Percentiles rank a stretch among this genome's conserved stretches.
phyloP scores from a whole-genome alignment of 768 basidiomycete genomes.

The Scleroderma bovista region DNA sequence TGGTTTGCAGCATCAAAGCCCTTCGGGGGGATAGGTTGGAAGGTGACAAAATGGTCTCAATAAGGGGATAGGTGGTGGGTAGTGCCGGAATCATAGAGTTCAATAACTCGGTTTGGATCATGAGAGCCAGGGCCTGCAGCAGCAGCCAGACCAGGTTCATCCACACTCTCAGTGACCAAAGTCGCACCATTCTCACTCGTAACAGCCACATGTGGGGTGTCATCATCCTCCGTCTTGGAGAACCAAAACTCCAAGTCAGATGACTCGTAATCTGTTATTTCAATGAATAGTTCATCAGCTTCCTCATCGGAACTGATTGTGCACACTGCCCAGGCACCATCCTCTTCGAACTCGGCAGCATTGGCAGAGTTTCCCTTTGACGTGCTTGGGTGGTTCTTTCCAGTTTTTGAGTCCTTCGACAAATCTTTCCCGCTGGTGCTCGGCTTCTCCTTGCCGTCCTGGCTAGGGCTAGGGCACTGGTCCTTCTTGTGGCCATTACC shows the following conservation, averaged over 20 bases:
- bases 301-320: background rate
- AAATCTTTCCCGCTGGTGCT: background rate
- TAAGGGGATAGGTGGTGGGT: background rate
- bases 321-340: background rate
- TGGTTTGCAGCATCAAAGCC: background rate
- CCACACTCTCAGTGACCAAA: background rate
- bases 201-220: background rate
- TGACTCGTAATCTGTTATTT: background rate
- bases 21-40: background rate
- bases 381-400: too few relatives aligned
- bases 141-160: background rate
- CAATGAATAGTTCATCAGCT: background rate
- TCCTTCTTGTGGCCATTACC: conserved; percentile 23
- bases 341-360: background rate
- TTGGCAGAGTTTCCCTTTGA: background rate
- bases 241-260: background rate
- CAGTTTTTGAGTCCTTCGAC: background rate
- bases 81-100: conserved; percentile 15
- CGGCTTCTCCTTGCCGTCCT: conserved; percentile 22
- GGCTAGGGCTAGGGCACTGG: conserved; percentile 13
- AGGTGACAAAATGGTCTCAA: background rate
- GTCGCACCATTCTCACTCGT: background rate
- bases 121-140: background rate
- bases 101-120: background rate
- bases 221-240: background rate